Evolutionary conservation across 2,329 filamentous ascomycete genomes (phyloP).

Genomic region (Diaporthe sp.): DNA sequence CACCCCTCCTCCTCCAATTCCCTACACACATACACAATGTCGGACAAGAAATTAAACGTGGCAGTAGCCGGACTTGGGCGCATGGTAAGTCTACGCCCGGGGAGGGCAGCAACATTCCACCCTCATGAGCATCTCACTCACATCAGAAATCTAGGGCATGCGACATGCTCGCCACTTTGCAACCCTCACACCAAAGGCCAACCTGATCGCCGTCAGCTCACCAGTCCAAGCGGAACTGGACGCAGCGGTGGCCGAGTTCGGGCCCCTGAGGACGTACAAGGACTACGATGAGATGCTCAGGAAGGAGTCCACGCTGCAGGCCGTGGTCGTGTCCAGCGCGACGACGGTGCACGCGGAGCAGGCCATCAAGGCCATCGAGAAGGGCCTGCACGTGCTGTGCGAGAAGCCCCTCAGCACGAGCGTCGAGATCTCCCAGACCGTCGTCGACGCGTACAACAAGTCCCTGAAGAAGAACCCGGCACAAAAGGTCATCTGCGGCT

Average conservation of each 20-base stretch:
- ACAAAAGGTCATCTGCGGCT: conserved; percentile 77
- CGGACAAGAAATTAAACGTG: conserved; percentile 52
- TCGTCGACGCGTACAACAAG: conserved; percentile 68
- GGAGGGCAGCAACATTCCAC: background rate
- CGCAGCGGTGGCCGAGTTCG: conserved; percentile 60
- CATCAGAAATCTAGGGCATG: conserved; percentile 52
- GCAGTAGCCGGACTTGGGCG: conserved; percentile 65
- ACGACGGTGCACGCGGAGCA: conserved; percentile 71
- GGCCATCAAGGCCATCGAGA: conserved; percentile 68
- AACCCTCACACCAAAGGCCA: conserved; percentile 27
- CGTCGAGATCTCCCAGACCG: conserved; percentile 64
- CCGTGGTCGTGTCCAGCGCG: conserved; percentile 57
- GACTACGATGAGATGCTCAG: conserved; percentile 62
- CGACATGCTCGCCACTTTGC: conserved; percentile 64
- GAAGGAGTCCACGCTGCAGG: conserved; percentile 53
- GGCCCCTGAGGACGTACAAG: conserved; percentile 59
- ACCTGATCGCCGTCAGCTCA: conserved; percentile 22
- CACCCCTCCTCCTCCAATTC: no score
- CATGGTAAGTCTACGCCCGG: conserved; percentile 49
- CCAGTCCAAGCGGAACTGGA: conserved; percentile 47
- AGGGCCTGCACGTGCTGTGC: conserved; percentile 69
- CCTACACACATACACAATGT: background rate
- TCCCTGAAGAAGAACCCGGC: conserved; percentile 68
- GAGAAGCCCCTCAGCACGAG: conserved; percentile 73
- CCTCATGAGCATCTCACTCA: background rate